Evolutionary conservation across 129 eudicot species (phyloP).

Genomic region (Silybum marianum): DNA sequence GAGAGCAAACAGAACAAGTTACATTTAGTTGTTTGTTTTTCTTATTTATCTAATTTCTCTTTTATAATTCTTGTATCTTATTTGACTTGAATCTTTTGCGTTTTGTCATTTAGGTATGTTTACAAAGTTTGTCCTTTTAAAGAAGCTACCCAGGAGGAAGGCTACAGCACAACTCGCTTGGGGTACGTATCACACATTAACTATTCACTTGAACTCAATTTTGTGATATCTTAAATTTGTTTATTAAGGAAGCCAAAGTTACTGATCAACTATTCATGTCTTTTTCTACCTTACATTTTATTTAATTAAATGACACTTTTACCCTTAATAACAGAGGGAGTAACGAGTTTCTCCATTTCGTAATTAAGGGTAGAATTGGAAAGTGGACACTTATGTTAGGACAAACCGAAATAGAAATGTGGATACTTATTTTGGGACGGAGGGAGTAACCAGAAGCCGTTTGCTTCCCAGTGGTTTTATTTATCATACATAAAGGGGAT

Average conservation of each 20-base stretch:
- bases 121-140: slow-evolving; percentile 91
- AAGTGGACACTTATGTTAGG: neutral
- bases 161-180: slow-evolving; percentile 84
- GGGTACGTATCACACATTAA: slow-evolving; percentile 58
- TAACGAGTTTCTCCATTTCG: neutral
- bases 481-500: neutral
- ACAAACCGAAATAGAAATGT: neutral
- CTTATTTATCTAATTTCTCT: neutral
- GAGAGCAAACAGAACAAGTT: slow-evolving; percentile 93
- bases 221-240: neutral
- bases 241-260: neutral
- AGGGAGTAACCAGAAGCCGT: neutral
- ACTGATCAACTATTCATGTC: neutral
- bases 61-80: neutral
- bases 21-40: slow-evolving; percentile 1
- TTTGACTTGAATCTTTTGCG: neutral
- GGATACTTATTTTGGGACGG: neutral
- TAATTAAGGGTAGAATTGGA: neutral
- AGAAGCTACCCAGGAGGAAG: slow-evolving; percentile 95
- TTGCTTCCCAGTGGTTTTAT: neutral
- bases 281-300: neutral
- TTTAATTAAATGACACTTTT: neutral
- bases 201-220: neutral
- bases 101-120: slow-evolving; percentile 59
- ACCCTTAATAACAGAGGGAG: neutral